A percentile compares a stretch with the other conserved stretches of the same genome.
Evolutionary conservation across 2,329 filamentous ascomycete species (phyloP).

Genomic region (Neonectria faginata): DNA sequence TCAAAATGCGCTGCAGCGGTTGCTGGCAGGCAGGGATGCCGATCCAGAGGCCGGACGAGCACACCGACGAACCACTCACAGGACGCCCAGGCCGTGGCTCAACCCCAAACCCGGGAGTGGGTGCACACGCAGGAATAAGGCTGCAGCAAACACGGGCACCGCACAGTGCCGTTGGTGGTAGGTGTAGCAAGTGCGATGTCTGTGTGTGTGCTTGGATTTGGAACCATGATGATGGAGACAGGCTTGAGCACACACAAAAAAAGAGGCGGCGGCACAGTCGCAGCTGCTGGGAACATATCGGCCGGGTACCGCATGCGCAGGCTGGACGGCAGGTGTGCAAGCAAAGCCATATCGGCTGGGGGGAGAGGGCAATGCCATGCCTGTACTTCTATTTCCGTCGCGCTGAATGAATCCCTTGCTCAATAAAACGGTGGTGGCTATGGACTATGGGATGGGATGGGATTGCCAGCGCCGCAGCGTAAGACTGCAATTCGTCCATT

Average conservation of each 20-base stretch:
- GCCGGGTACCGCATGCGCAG: background rate
- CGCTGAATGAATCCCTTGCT: conserved; percentile 19
- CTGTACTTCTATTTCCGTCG: conserved; percentile 39
- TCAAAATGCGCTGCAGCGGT: conserved; percentile 20
- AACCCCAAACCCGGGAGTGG: conserved; percentile 23
- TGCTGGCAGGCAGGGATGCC: conserved; percentile 41
- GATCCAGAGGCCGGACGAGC: conserved; percentile 33
- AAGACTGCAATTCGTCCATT: conserved; percentile 2
- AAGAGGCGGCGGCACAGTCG: conserved; percentile 35
- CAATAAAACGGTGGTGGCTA: conserved; percentile 15
- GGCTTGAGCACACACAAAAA: conserved; percentile 10
- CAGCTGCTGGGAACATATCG: conserved; percentile 20
- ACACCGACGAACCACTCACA: conserved; percentile 36
- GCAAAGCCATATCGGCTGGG: conserved; percentile 22
- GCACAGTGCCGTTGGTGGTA: conserved; percentile 10
- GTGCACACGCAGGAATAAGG: conserved; percentile 28
- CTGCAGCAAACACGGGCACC: conserved; percentile 26
- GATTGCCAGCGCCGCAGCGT: background rate
- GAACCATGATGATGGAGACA: conserved; percentile 35
- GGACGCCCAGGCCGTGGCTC: conserved; percentile 7
- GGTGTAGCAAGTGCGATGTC: conserved; percentile 21
- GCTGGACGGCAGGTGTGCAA: conserved; percentile 18
- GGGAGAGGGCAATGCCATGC: conserved; percentile 8
- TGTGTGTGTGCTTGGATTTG: conserved; percentile 3
- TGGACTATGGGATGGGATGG: background rate